phyloP scores from a whole-genome alignment of 169 alveolate genomes.

The Plasmodium reichenowi region DNA sequence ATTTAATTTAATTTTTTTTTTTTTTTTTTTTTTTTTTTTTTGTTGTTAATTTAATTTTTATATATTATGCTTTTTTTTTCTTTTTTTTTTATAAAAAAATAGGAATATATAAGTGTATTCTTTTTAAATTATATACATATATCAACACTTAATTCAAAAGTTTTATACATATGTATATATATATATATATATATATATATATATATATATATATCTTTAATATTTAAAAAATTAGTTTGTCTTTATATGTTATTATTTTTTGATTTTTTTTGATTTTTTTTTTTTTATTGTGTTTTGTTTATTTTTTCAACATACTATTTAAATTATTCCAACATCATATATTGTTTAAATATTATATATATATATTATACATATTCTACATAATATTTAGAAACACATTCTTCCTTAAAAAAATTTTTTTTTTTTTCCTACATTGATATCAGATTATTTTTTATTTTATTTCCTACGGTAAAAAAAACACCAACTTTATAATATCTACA shows the following conservation, averaged over 20 bases:
- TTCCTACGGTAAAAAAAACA: no score
- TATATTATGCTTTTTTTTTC: background rate
- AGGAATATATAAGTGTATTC: background rate
- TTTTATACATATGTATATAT: constrained; percentile 1
- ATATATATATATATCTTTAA: constrained; percentile 2
- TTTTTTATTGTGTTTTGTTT: constrained; percentile 24
- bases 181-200: background rate
- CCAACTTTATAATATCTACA: no score
- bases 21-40: background rate
- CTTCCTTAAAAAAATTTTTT: no score
- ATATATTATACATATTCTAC: background rate
- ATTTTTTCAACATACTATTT: constrained; percentile 22
- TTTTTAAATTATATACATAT: constrained; percentile 20
- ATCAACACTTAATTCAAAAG: constrained; percentile 28
- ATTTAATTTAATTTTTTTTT: background rate
- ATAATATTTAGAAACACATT: constrained; percentile 10
- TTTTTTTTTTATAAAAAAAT: background rate
- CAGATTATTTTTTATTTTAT: no score
- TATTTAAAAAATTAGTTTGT: constrained; percentile 21
- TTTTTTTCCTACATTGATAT: no score
- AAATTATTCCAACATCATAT: constrained; percentile 13
- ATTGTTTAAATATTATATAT: constrained; percentile 13
- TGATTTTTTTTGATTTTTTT: background rate
- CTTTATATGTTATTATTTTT: constrained; percentile 5
- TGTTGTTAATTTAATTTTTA: background rate